Conservation (phyloP, 495 filamentous ascomycete genomes). For the Hypoxylon rickii region DNA sequence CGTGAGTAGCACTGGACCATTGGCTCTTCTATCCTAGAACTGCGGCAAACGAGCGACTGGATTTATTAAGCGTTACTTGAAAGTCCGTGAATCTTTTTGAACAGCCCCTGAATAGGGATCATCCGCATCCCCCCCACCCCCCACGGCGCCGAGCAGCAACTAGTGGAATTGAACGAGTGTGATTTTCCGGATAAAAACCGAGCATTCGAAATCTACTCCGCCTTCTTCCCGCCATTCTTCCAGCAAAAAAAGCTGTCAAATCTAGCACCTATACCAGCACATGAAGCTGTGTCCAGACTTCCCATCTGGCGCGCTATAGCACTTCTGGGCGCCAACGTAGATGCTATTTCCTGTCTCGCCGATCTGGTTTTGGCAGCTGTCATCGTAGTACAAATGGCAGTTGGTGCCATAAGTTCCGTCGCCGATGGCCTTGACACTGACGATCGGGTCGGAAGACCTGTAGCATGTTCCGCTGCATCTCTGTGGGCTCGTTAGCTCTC, state of each 20-base stretch:
- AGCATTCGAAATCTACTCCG: not conserved
- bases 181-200: too few species aligned
- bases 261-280: not conserved
- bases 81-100: too few species aligned
- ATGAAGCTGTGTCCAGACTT: not conserved
- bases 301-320: not conserved
- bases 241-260: not conserved
- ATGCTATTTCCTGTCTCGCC: not conserved
- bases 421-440: not conserved
- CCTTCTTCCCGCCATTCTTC: not conserved
- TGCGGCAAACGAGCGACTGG: too few species aligned
- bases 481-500: not conserved
- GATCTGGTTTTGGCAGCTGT: not conserved
- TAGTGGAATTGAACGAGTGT: too few species aligned
- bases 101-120: too few species aligned
- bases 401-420: not conserved
- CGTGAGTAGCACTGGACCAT: too few species aligned
- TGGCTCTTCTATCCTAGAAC: too few species aligned
- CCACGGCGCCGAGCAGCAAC: too few species aligned
- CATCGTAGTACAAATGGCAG: not conserved
- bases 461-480: not conserved
- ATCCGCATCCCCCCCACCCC: too few species aligned
- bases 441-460: not conserved
- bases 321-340: not conserved
- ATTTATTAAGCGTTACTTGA: too few species aligned